Conservation (phyloP, 2,329 filamentous ascomycete genomes). For the Calonectria ilicicola region DNA sequence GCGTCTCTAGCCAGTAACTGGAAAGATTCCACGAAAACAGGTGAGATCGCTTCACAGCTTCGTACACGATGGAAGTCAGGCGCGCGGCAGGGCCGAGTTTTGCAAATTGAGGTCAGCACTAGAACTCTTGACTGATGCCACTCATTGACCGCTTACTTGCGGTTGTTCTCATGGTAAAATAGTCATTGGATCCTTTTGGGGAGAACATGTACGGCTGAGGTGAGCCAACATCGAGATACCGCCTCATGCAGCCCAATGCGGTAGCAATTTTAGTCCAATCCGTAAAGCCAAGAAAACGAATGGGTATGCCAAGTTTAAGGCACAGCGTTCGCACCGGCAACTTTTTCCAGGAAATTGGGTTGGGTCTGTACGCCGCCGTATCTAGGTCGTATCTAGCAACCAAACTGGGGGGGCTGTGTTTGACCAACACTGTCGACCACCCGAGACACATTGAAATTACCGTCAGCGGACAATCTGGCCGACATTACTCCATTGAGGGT, state of each 20-base stretch:
- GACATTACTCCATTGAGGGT: neutral
- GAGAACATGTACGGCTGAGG: constrained; percentile 13
- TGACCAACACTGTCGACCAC: neutral
- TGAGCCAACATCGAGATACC: neutral
- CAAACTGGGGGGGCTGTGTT: neutral
- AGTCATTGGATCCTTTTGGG: neutral
- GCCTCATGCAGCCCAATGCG: neutral
- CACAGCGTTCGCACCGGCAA: neutral
- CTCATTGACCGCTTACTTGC: neutral
- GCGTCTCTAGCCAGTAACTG: neutral
- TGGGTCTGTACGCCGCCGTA: neutral
- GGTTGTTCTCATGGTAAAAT: neutral
- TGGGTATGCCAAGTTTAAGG: neutral
- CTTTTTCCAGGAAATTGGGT: neutral
- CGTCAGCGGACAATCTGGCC: neutral
- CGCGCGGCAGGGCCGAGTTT: neutral
- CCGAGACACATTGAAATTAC: neutral
- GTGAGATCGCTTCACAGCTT: neutral
- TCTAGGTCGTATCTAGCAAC: neutral
- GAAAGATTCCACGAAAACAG: too few relatives aligned
- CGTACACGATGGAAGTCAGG: neutral
- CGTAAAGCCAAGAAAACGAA: neutral
- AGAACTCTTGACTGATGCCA: neutral
- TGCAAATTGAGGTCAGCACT: constrained; percentile 12
- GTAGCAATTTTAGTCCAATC: too few relatives aligned